A percentile compares a stretch with the other conserved stretches of the same genome.
Evolutionary conservation across 768 basidiomycete species (phyloP).

Genomic region (Mycena belliarum): DNA sequence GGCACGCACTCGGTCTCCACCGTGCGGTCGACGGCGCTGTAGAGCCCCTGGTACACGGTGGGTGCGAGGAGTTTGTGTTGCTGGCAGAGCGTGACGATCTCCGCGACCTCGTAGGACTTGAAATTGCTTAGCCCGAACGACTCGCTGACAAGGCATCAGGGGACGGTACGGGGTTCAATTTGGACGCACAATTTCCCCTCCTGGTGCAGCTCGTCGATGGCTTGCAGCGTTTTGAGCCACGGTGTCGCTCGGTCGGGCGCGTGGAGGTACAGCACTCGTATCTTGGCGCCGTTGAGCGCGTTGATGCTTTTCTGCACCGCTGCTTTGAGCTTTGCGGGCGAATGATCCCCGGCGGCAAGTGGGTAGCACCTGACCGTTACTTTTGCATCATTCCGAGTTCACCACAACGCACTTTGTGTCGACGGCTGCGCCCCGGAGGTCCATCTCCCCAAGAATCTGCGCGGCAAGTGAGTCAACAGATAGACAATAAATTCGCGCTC

Average conservation of each 20-base stretch:
- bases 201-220: slow-evolving; percentile 38
- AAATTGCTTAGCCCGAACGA: slow-evolving; percentile 51
- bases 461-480: too few species aligned
- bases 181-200: slow-evolving; percentile 28
- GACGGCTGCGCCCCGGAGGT: slow-evolving; percentile 37
- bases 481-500: too few species aligned
- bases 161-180: not conserved
- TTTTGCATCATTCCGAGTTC: too few species aligned
- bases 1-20: slow-evolving; percentile 22
- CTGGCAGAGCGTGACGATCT: slow-evolving; percentile 47
- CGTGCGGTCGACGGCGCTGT: slow-evolving; percentile 23
- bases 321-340: slow-evolving; percentile 35
- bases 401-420: slow-evolving; percentile 44
- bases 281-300: slow-evolving; percentile 33
- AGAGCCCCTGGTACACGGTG: slow-evolving; percentile 42
- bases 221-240: slow-evolving; percentile 42
- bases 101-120: slow-evolving; percentile 49
- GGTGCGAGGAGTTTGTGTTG: slow-evolving; percentile 44
- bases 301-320: slow-evolving; percentile 37
- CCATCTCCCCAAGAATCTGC: slow-evolving; percentile 39
- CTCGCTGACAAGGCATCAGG: slow-evolving; percentile 31
- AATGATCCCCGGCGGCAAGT: slow-evolving; percentile 39
- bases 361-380: slow-evolving; percentile 9
- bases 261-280: slow-evolving; percentile 47
- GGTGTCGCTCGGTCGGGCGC: slow-evolving; percentile 47